Base-by-base conservation (phyloP, 257 asterid genomes). In the Solanum raphanifolium region DNA sequence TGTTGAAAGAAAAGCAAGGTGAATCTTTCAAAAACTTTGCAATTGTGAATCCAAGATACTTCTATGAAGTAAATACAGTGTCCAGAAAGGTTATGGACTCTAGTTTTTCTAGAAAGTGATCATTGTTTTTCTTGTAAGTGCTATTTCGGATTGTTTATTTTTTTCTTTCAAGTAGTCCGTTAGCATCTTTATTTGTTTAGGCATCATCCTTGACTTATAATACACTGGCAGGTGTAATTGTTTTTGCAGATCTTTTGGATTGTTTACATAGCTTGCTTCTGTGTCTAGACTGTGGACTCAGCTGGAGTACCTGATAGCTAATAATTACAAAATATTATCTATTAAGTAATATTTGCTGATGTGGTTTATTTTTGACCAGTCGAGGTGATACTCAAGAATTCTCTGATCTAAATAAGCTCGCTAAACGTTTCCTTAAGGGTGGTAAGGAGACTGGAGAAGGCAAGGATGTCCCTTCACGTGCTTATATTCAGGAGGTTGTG, bases 381-480 rank as follows among this genome's bases (percentile, higher is more conserved):
- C 99, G 99, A 90, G 99, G 98, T 48, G 99, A 97, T 91, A 93
- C 99, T 83, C 98, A 95, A 87, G 99, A 97, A 88, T 97, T 91
- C 93, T 93, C 99, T 84, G 99, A 97, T 90, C 87, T 97, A 89
- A 92, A 95, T 91, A 95, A 97, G 93, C 98, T 97, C 29, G 98
- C 98, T 27, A 93, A 91, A 86, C 98, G 94, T 83, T 95, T 97
- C 90, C 96, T 97, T 74, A 92, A 93, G 87, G 96, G 92, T 87
- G 97, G 95, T 85, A 86, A 83, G 89, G 93, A 89, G 55, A 91
- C 82, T 82, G 93, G 83, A 83, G 93, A 93, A 88, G 95, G 96
- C 84, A 91, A 92, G 87, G 98, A 94, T 68, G 90, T 81, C 68
- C 98, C 98, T 38, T 94, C 99, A 87, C 94, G 88, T 79, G 99